These are phyloP conservation scores for Dalbergia oliveri DNA, from an alignment of 306 rosid genomes.

Conservation along the genomic window DNA sequence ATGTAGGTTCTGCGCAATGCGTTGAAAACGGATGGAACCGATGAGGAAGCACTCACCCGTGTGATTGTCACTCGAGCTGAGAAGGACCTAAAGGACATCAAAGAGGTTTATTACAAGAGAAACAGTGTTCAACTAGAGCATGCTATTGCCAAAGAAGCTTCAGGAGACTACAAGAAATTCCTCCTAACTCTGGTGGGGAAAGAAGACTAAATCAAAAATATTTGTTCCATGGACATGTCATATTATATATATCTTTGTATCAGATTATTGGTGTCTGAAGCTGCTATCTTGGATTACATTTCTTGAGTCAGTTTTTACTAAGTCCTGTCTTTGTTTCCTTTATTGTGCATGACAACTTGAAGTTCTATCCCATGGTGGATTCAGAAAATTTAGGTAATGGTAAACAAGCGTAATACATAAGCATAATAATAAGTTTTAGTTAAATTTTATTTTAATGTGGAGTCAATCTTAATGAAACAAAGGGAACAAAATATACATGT, in stretches of 20 bases:
- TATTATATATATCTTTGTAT: not conserved
- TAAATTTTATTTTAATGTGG: no score
- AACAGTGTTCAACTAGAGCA: conserved; percentile 75
- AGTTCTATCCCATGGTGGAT: not conserved
- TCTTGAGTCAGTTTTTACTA: not conserved
- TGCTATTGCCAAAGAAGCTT: conserved; percentile 67
- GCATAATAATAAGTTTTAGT: no score
- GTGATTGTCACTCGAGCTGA: conserved; percentile 86
- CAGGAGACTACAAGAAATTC: conserved; percentile 81
- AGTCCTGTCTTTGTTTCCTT: not conserved
- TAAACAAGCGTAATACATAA: no score
- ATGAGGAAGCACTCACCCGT: conserved; percentile 79
- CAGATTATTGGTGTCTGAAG: not conserved
- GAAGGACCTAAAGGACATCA: conserved; percentile 74
- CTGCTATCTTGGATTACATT: not conserved
- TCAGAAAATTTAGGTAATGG: no score
- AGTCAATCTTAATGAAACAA: no score
- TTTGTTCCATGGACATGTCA: no score
- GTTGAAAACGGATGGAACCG: conserved; percentile 59
- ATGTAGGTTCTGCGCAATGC: conserved; percentile 70
- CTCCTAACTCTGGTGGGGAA: conserved; percentile 75
- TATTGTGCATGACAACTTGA: not conserved
- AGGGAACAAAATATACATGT: no score
- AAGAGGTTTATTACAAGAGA: conserved; percentile 78
- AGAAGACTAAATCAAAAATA: conserved; percentile 37